Percentiles rank a stretch among this genome's conserved stretches.
Conservation (phyloP, 306 rosid species). For the Ochetophila trinervis region DNA sequence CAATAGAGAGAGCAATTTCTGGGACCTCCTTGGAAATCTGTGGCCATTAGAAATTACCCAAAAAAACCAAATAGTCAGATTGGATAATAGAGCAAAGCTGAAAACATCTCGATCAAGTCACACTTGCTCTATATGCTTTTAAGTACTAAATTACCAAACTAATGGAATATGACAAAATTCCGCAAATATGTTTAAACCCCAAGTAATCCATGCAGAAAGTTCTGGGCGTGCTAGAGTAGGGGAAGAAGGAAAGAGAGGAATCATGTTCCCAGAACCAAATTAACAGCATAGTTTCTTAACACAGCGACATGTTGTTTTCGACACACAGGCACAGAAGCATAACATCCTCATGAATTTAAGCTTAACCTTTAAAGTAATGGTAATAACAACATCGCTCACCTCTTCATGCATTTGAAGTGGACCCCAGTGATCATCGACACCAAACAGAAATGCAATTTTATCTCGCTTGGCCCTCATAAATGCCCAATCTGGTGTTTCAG, state of each 20-base stretch:
- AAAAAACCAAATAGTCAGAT: slow-evolving; percentile 7
- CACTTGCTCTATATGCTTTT: too few relatives aligned
- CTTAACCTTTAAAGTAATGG: not conserved
- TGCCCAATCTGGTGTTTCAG: slow-evolving; percentile 81
- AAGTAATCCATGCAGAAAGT: not conserved
- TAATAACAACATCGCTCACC: slow-evolving; percentile 35
- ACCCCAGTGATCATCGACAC: slow-evolving; percentile 88
- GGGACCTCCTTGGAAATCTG: slow-evolving; percentile 81
- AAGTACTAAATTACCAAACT: not conserved
- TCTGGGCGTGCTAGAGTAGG: not conserved
- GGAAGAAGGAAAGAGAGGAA: not conserved
- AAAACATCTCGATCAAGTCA: not conserved
- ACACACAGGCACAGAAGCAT: not conserved
- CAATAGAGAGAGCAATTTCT: slow-evolving; percentile 44
- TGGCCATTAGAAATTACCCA: slow-evolving; percentile 27
- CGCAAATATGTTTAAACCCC: not conserved
- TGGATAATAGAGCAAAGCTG: slow-evolving; percentile 16
- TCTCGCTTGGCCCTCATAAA: slow-evolving; percentile 58
- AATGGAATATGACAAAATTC: not conserved
- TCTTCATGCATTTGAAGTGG: slow-evolving; percentile 81
- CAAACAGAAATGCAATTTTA: slow-evolving; percentile 71
- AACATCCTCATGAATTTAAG: not conserved
- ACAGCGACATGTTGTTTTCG: not conserved
- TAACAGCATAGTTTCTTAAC: not conserved
- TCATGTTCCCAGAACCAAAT: not conserved